Base-by-base conservation (phyloP, 352 stramenopile genomes). In the Phytophthora podocarpi region DNA sequence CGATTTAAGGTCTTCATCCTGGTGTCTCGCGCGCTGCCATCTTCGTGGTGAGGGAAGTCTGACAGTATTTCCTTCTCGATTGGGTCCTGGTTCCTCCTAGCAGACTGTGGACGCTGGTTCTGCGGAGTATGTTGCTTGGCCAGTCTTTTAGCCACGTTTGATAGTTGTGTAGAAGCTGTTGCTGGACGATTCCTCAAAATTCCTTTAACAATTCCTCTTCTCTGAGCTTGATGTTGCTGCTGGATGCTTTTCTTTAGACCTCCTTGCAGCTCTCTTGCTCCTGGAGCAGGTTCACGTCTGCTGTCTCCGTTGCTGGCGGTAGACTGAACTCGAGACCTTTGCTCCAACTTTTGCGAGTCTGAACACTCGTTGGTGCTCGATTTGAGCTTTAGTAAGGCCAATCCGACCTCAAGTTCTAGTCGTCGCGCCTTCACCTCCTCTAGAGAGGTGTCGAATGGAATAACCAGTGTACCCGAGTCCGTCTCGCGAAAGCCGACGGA, bases 401-500 rank as follows among this genome's bases (percentile, higher is more conserved):
- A 36, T 3, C 78, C 80, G 20, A 83, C 63, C 0, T 76, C 67
- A 3, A 91, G 52, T 60, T 91, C 80, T 4, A 90, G 39, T 34
- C 64, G 48, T 3, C 82, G 57, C 4, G 80, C 80, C 2, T 51
- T 35, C 2, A 91, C 23, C 9, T 70, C 51, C 5, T 50, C 49
- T 3, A 70, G 8, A 5, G 40, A 48, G 4, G 55, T 31, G 1
- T 85, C 75, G 0, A 47, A 26, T 4, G 74, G 66, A 13, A 91
- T 48, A 8, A 71, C n/a, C 0, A 91, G 30, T 12, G 70, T 64
- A 2, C 68, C 70, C 0, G 45, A 45, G 21, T 89, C 67, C 0
- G 72, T 87, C 32, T 89, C 76, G 11, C 75, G 74, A 43, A 92
- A 92, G 0, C 80, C 82, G 2, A 90, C 21, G 0, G 69, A 72